Evolutionary conservation across 768 basidiomycete genomes (phyloP).

Genomic region (Albatrellus ellisii): DNA sequence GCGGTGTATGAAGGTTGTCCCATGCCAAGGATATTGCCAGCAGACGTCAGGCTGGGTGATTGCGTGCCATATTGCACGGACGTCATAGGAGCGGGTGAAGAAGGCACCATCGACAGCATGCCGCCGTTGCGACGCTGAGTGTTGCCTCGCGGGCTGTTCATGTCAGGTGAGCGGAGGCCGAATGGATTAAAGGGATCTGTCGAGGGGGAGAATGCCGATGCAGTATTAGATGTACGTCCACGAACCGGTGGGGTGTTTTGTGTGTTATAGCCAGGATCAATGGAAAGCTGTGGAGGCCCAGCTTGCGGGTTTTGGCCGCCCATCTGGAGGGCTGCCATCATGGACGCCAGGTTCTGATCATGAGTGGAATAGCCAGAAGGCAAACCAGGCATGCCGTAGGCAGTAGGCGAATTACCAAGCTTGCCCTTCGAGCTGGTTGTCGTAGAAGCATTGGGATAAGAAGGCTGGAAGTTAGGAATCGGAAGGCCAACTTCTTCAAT

Average conservation of each 20-base stretch:
- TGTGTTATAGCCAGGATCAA: constrained; percentile 49
- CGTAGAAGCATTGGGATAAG: constrained; percentile 49
- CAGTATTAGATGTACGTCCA: constrained; percentile 22
- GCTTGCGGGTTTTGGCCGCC: constrained; percentile 79
- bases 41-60: constrained; percentile 46
- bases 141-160: constrained; percentile 35
- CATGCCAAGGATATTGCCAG: constrained; percentile 47
- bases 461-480: constrained; percentile 77
- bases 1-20: constrained; percentile 51
- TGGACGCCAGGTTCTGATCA: constrained; percentile 77
- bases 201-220: constrained; percentile 36
- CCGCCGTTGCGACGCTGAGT: constrained; percentile 34
- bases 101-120: constrained; percentile 17
- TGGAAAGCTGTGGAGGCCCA: constrained; percentile 62
- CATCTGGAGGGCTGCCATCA: constrained; percentile 91
- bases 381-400: constrained; percentile 59
- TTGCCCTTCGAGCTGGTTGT: constrained; percentile 51
- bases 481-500: constrained; percentile 93
- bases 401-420: constrained; percentile 30
- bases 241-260: constrained; percentile 13
- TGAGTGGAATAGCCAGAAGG: constrained; percentile 72
- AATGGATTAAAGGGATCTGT: constrained; percentile 49
- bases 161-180: constrained; percentile 35
- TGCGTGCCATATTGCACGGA: constrained; percentile 42
- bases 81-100: constrained; percentile 16